Percentiles rank a stretch among this genome's conserved stretches.
These are phyloP conservation scores for Magnusiomyces sp. DNA, from an alignment of 1,139 yeast genomes.

Conservation along the genomic window DNA sequence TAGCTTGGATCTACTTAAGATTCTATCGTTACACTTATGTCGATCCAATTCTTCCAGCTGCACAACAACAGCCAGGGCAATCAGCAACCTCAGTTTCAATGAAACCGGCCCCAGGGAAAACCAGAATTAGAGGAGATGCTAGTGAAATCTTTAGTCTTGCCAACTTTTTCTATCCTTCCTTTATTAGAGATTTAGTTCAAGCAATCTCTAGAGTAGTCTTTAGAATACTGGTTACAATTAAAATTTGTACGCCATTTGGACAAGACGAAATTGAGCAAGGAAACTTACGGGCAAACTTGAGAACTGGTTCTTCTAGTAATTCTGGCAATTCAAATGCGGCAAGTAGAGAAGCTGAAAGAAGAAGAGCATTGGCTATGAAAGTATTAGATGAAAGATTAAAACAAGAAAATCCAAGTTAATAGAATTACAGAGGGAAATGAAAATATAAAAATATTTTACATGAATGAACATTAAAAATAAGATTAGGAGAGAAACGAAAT, in stretches of 20 bases:
- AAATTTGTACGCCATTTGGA: slow-evolving; percentile 57
- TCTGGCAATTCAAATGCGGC: slow-evolving; percentile 8
- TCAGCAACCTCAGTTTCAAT: slow-evolving; percentile 12
- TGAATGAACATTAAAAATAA: not conserved
- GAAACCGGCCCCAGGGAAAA: slow-evolving; percentile 22
- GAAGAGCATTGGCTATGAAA: slow-evolving; percentile 77
- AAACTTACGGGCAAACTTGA: slow-evolving; percentile 47
- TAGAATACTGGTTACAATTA: slow-evolving; percentile 43
- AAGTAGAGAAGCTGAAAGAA: slow-evolving; percentile 61
- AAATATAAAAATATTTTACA: not conserved
- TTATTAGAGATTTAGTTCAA: slow-evolving; percentile 43
- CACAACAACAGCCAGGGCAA: slow-evolving; percentile 16
- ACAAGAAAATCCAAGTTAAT: not conserved
- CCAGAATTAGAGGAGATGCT: slow-evolving; percentile 65
- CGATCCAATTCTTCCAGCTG: slow-evolving; percentile 24
- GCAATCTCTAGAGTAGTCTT: slow-evolving; percentile 49
- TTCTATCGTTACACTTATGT: slow-evolving; percentile 51
- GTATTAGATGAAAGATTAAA: slow-evolving; percentile 61
- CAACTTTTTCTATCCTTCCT: slow-evolving; percentile 65
- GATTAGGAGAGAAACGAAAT: no score
- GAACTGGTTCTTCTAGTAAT: slow-evolving; percentile 26
- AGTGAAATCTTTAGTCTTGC: slow-evolving; percentile 80
- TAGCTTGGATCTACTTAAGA: slow-evolving; percentile 68
- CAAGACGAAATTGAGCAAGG: slow-evolving; percentile 66
- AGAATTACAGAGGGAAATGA: not conserved